These are phyloP conservation scores for Serpula lacrymans DNA, from an alignment of 768 basidiomycete species.

Conservation along the genomic window DNA sequence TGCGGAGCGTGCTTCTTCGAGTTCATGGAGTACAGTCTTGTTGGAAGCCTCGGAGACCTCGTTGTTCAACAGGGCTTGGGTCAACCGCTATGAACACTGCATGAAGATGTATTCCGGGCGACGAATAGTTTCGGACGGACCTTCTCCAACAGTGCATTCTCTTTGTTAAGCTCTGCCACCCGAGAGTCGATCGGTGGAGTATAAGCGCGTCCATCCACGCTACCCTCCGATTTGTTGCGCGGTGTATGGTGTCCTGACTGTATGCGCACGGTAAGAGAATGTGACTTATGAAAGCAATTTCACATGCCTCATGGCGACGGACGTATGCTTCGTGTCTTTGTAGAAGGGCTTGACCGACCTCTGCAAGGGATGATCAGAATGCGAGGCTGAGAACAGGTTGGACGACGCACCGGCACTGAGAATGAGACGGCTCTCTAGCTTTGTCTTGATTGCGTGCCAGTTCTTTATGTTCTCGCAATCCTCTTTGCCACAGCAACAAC, in stretches of 20 bases:
- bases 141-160: slow-evolving; percentile 59
- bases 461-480: slow-evolving; percentile 62
- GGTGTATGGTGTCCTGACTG: slow-evolving; percentile 16
- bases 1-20: slow-evolving; percentile 67
- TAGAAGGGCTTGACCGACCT: slow-evolving; percentile 87
- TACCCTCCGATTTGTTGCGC: slow-evolving; percentile 10
- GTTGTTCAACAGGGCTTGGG: slow-evolving; percentile 74
- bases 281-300: slow-evolving; percentile 7
- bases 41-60: slow-evolving; percentile 81
- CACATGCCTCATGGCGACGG: slow-evolving; percentile 60
- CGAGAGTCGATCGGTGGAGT: slow-evolving; percentile 25
- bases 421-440: slow-evolving; percentile 72
- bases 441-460: slow-evolving; percentile 64
- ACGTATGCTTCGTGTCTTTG: slow-evolving; percentile 86
- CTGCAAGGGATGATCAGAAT: slow-evolving; percentile 34
- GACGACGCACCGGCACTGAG: slow-evolving; percentile 76
- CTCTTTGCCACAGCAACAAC: slow-evolving; percentile 65
- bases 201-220: slow-evolving; percentile 6
- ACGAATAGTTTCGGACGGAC: slow-evolving; percentile 9
- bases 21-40: slow-evolving; percentile 67
- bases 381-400: slow-evolving; percentile 1
- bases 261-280: slow-evolving; percentile 9
- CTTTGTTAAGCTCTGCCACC: slow-evolving; percentile 40
- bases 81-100: slow-evolving; percentile 52
- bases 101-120: slow-evolving; percentile 5